Percentiles rank a stretch among this genome's conserved stretches.
These are phyloP conservation scores for Syncephalastrum contaminatum DNA, from an alignment of 371 early-diverging fungal genomes.

Conservation along the genomic window DNA sequence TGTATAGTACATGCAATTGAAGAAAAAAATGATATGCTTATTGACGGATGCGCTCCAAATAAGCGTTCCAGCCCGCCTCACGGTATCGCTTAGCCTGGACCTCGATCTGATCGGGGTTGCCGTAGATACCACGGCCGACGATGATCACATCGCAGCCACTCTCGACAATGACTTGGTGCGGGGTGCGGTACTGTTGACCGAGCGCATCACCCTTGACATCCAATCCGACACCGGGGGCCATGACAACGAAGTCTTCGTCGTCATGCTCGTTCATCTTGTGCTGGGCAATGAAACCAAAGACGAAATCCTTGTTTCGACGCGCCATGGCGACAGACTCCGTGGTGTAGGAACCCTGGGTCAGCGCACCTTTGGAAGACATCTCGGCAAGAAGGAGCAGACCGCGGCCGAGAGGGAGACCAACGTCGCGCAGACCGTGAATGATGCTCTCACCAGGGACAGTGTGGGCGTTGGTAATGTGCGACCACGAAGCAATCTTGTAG, in stretches of 20 bases:
- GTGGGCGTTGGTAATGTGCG: conserved; percentile 94
- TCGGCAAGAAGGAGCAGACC: conserved; percentile 91
- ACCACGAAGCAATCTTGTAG: conserved; percentile 92
- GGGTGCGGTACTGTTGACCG: conserved; percentile 95
- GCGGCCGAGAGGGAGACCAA: conserved; percentile 80
- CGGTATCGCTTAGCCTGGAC: conserved; percentile 80
- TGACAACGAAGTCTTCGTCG: conserved; percentile 82
- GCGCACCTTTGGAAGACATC: conserved; percentile 91
- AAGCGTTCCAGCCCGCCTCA: conserved; percentile 94
- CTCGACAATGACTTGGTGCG: conserved; percentile 80
- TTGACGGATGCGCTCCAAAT: conserved; percentile 58
- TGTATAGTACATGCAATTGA: no score
- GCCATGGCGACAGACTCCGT: conserved; percentile 87
- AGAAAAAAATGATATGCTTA: no score
- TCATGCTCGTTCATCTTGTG: conserved; percentile 63
- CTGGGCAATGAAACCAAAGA: conserved; percentile 93
- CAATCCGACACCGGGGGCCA: conserved; percentile 95
- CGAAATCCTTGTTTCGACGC: conserved; percentile 81
- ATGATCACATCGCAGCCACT: conserved; percentile 93
- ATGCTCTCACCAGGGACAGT: conserved; percentile 96
- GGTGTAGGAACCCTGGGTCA: conserved; percentile 83
- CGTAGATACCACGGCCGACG: conserved; percentile 96
- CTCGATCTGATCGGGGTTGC: conserved; percentile 68
- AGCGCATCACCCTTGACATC: conserved; percentile 80
- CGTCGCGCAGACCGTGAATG: conserved; percentile 84